Percentiles rank a stretch among this genome's conserved stretches.
These are phyloP conservation scores for Pontederia paniculata DNA, from an alignment of 176 grass and related monocot species.

Conservation along the genomic window DNA sequence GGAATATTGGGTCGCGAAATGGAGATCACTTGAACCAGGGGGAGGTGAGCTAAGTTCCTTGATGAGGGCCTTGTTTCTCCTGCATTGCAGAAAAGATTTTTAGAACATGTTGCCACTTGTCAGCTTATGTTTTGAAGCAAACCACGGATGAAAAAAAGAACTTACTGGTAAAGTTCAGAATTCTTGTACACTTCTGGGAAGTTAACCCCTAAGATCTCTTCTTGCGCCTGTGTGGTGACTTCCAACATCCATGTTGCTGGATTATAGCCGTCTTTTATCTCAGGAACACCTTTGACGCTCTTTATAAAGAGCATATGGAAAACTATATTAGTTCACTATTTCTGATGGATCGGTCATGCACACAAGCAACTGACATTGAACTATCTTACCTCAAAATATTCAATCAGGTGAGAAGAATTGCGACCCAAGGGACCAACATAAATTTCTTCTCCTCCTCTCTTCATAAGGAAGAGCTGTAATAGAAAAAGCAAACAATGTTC, in stretches of 20 bases:
- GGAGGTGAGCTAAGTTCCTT: constrained; percentile 44
- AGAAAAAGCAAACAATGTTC: no score
- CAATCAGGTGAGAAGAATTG: constrained; percentile 60
- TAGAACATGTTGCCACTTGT: neutral
- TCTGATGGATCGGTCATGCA: neutral
- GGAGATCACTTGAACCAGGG: constrained; percentile 48
- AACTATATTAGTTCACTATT: neutral
- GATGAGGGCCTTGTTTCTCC: constrained; percentile 71
- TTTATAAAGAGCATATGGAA: constrained; percentile 19
- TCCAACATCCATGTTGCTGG: constrained; percentile 95
- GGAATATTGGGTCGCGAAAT: constrained; percentile 56
- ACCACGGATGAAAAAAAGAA: neutral
- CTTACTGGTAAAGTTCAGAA: constrained; percentile 64
- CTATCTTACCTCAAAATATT: constrained; percentile 74
- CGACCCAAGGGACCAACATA: constrained; percentile 79
- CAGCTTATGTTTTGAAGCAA: neutral
- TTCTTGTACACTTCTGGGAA: constrained; percentile 53
- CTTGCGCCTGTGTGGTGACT: constrained; percentile 50
- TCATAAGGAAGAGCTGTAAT: constrained; percentile 75
- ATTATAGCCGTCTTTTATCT: constrained; percentile 71
- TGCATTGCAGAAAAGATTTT: constrained; percentile 20
- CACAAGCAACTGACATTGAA: neutral
- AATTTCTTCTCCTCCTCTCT: constrained; percentile 90
- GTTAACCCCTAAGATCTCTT: constrained; percentile 47
- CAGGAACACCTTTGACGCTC: constrained; percentile 50